Evolutionary conservation across 106 monocot genomes (phyloP), one percentile per base, ranked within the genome.

Genomic region (Dendrobium catenatum): DNA sequence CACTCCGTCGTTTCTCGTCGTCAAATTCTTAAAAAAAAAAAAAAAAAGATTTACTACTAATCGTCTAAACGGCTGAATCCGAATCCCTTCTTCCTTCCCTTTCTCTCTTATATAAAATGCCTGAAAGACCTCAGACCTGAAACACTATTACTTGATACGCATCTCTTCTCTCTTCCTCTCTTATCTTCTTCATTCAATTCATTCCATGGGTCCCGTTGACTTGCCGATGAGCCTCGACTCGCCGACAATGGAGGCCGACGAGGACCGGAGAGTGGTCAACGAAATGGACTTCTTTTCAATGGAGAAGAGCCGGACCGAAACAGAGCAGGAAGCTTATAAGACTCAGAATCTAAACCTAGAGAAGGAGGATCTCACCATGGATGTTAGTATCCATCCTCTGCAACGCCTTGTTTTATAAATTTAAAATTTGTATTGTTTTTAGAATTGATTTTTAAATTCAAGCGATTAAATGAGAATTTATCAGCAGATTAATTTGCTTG

Each of bases 281-380:
- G 90, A 91, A 84, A 77, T 86, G 82, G 91, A 91, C 56, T 91
- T 91, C 83, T 91, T 91, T 85, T 85, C 84, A 17, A 24, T 40
- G 27, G 85, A 84, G 58, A 86, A 85, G 79, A 83, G 24, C 58
- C 37, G 8, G 16, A 22, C 61, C 4, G 18, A 29, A 61, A 22
- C 0, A 0, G 61, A 61, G 5, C 22, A 61, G 22, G n/a, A 61
- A 61, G 22, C 4, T 9, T 9, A 54, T 9, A 16, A 54, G 61
- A 5, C 20, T 61, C 72, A 18, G 20, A 37, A 66, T 10, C 73
- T 79, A 19, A 19, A 72, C 47, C 22, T 80, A 46, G 77, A 80
- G 48, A 46, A 86, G 27, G 84, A 91, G 29, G 82, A 88, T 42
- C 46, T 80, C 59, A 48, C 61, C 64, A 55, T 91, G 41, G 88